Conservation (phyloP, 148 eudicot genomes). For the Vaccinium myrtillus region DNA sequence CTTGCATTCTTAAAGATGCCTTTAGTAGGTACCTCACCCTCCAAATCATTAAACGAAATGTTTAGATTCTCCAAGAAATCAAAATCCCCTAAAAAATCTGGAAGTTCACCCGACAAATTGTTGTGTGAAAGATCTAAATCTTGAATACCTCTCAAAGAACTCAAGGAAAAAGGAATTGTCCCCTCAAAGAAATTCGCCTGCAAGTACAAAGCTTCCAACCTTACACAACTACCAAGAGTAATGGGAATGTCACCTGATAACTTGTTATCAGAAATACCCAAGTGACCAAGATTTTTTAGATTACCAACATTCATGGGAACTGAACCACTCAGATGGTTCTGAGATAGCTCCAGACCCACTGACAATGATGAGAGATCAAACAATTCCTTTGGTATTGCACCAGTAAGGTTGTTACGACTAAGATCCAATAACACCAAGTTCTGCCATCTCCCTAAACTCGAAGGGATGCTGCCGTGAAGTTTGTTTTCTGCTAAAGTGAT, state of each 20-base stretch:
- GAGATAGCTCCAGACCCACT: slow-evolving; percentile 13
- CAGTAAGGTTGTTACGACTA: slow-evolving; percentile 26
- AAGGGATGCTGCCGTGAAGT: slow-evolving; percentile 38
- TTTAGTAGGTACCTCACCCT: slow-evolving; percentile 39
- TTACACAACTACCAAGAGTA: slow-evolving; percentile 27
- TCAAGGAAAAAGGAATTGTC: slow-evolving; percentile 27
- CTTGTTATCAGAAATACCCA: slow-evolving; percentile 26
- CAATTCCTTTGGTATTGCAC: slow-evolving; percentile 35
- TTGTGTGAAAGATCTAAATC: slow-evolving; percentile 37
- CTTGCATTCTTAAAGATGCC: slow-evolving; percentile 34
- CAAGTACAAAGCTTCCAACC: slow-evolving; percentile 22
- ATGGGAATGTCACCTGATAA: slow-evolving; percentile 33
- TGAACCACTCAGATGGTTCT: slow-evolving; percentile 33
- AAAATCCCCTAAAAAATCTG: slow-evolving; percentile 22
- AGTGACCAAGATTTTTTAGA: slow-evolving; percentile 24
- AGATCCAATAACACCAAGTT: slow-evolving; percentile 23
- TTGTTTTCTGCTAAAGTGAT: slow-evolving; percentile 21
- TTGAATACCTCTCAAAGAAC: slow-evolving; percentile 21
- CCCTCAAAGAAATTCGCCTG: slow-evolving; percentile 36
- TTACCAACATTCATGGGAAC: slow-evolving; percentile 33
- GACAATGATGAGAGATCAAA: slow-evolving; percentile 20
- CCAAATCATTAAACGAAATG: slow-evolving; percentile 34
- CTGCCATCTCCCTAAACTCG: slow-evolving; percentile 34
- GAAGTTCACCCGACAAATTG: slow-evolving; percentile 40
- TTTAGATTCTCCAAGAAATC: slow-evolving; percentile 14